phyloP scores from a whole-genome alignment of 208 protist genomes.

The Crithidia sp. region DNA sequence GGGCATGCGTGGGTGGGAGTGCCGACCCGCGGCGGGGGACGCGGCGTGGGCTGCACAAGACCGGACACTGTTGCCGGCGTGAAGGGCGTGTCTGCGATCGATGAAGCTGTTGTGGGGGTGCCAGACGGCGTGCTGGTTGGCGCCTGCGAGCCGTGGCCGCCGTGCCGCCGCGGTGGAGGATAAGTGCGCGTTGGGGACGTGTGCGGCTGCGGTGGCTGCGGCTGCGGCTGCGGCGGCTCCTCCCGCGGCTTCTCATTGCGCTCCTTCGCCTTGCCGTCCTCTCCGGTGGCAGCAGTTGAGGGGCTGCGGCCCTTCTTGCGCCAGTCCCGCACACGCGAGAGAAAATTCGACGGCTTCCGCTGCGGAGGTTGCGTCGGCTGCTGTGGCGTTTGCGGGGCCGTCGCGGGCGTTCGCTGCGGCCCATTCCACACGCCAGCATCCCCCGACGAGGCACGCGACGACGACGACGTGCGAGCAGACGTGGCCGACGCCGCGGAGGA shows the following conservation, averaged over 20 bases:
- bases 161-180: background rate
- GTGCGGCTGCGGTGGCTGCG: background rate
- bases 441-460: conserved; percentile 9
- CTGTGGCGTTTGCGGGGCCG: too few species aligned
- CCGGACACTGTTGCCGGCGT: background rate
- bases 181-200: conserved; percentile 7
- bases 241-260: background rate
- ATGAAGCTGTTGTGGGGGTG: background rate
- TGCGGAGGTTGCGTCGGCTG: background rate
- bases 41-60: background rate
- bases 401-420: too few species aligned
- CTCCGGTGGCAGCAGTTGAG: background rate
- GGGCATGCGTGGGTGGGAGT: background rate
- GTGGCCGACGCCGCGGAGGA: background rate
- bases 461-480: conserved; percentile 8
- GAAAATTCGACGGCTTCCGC: conserved; percentile 8
- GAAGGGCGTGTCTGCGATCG: background rate
- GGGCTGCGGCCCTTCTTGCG: background rate
- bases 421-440: too few species aligned
- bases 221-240: background rate
- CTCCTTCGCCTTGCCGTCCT: background rate
- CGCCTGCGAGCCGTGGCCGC: background rate
- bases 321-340: conserved; percentile 17
- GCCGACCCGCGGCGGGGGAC: background rate
- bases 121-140: background rate